phyloP scores from a whole-genome alignment of 345 rosid genomes.

The Clausena lansium region DNA sequence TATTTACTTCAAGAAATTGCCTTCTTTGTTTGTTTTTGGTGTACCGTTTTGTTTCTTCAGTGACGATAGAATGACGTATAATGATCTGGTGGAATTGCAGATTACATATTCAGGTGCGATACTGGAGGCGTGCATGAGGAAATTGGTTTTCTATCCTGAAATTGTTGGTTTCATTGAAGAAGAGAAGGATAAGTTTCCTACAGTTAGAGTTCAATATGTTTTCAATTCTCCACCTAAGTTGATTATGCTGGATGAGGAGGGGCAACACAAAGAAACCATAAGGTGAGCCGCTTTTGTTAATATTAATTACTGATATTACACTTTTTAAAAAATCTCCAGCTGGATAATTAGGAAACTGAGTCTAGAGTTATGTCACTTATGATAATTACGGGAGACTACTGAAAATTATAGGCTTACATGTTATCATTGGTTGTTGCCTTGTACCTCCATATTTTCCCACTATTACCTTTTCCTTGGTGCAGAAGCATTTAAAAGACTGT shows the following conservation, averaged over 20 bases:
- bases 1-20: neutral
- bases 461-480: neutral
- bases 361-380: neutral
- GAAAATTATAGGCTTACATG: neutral
- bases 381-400: neutral
- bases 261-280: conserved; percentile 65
- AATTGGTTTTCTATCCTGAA: conserved; percentile 89
- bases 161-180: conserved; percentile 88
- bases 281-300: conserved; percentile 40
- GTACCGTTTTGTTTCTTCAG: neutral
- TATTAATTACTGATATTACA: conserved; percentile 2
- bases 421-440: neutral
- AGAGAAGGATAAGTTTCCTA: conserved; percentile 78
- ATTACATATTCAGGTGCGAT: conserved; percentile 79
- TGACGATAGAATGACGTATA: neutral
- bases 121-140: conserved; percentile 92
- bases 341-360: neutral
- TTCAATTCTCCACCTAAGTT: conserved; percentile 96
- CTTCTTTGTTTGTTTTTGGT: neutral
- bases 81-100: conserved; percentile 38
- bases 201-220: conserved; percentile 64
- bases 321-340: neutral
- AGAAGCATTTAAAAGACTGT: neutral
- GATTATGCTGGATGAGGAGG: conserved; percentile 80
- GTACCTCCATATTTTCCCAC: neutral